Base-by-base conservation (phyloP, 2,329 filamentous ascomycete species). In the Dothideomycetidae sp. region DNA sequence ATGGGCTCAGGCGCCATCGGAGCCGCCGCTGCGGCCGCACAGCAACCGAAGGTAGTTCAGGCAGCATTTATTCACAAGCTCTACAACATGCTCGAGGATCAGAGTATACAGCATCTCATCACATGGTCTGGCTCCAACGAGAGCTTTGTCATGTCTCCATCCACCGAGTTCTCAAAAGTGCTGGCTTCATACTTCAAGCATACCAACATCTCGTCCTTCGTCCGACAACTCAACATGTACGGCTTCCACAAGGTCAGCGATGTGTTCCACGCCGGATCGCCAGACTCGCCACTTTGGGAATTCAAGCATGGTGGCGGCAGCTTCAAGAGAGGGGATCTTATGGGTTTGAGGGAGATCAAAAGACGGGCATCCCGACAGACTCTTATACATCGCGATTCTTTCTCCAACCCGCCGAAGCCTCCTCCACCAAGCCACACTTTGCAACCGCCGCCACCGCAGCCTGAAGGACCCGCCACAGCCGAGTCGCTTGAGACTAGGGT, bases 161-260 rank as follows among this genome's bases (percentile, higher is more conserved):
- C 86, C 5, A 82, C 82, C 52, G 90, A 96, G 57, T 98, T 98
- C 57, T 93, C 88, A 46, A 96, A 94, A 70, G 90, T 96, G 37
- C 68, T 98, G 54, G 84, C 90, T 38, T 85, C 93, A 73, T 98
- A 98, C 57, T 98, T 98, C 59, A 98, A 98, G 54, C 90, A 98
- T 57, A 98, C 88, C 49, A 98, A 98, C 54, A 93, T 96, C 43
- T 96, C 90, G 9, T 96, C 90, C 1, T 98, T 98, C 57, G 90
- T 98, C 34, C 76, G 90, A 33, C 90, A 98, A 62, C 64, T 98
- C 35, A 98, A 98, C 56, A 98, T 98, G 90, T 98, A 98, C 51
- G 90, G 90, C 5, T 98, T 98, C 59, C 90, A 98, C 57, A 98
- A 98, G 81, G 90, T 96, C 51, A 94, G 90, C 64, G 90, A 98